Percentiles rank a stretch among this genome's conserved stretches.
phyloP scores from a whole-genome alignment of 208 protist species.

The Leishmania mexicana region DNA sequence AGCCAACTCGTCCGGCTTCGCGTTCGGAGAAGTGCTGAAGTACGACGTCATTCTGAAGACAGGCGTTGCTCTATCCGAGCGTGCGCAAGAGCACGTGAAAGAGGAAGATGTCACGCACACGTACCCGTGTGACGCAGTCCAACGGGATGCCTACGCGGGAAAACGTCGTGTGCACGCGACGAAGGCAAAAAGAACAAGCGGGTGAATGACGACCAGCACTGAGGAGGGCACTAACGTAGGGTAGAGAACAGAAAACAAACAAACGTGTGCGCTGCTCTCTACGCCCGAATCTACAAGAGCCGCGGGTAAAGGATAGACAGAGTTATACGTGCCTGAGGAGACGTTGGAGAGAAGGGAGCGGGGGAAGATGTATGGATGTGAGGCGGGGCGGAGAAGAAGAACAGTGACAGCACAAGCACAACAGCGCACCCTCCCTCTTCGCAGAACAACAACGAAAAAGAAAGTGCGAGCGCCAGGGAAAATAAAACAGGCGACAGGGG shows the following conservation, averaged over 20 bases:
- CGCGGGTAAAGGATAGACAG: no score
- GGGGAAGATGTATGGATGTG: neutral
- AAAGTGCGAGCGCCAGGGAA: neutral
- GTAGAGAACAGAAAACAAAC: neutral
- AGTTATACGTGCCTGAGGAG: neutral
- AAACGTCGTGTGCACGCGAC: neutral
- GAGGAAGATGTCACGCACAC: neutral
- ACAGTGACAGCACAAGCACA: neutral
- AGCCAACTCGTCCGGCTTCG: neutral
- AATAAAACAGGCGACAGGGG: neutral
- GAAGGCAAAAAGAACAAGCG: neutral
- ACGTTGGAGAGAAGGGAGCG: neutral
- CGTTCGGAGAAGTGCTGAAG: conserved; percentile 17
- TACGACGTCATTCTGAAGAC: conserved; percentile 5
- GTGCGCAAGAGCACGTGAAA: neutral
- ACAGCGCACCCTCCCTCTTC: neutral
- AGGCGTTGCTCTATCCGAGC: neutral
- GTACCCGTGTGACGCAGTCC: no score
- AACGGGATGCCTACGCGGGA: neutral
- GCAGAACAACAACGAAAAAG: neutral
- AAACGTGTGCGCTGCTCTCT: neutral
- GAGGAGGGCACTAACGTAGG: neutral
- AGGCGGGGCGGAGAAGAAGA: neutral
- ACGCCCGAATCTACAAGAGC: neutral
- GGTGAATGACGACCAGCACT: neutral